phyloP scores from a whole-genome alignment of 2,329 filamentous ascomycete genomes.

The Diaporthe aspalathi region DNA sequence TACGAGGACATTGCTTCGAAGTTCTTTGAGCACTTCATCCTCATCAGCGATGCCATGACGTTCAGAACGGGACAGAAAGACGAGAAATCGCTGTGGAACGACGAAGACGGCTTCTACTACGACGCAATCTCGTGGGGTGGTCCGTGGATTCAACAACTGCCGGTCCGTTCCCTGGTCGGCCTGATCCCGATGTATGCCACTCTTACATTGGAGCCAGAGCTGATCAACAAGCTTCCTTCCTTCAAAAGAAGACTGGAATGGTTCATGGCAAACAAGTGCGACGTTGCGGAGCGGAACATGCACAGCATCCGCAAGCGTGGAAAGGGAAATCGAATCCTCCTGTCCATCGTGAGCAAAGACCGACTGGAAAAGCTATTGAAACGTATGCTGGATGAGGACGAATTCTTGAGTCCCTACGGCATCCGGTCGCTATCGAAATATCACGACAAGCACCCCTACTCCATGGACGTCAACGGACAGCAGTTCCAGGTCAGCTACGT shows the following conservation, averaged over 20 bases:
- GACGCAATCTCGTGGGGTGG: slow-evolving; percentile 97
- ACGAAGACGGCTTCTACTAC: slow-evolving; percentile 97
- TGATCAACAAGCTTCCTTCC: slow-evolving; percentile 89
- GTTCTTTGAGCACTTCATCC: slow-evolving; percentile 98
- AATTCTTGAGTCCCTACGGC: slow-evolving; percentile 91
- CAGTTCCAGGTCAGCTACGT: slow-evolving; percentile 89
- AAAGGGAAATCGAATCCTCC: slow-evolving; percentile 86
- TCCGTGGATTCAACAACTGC: slow-evolving; percentile 92
- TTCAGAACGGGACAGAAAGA: slow-evolving; percentile 76
- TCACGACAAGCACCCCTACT: slow-evolving; percentile 89
- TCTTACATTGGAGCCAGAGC: slow-evolving; percentile 90
- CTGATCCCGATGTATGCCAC: slow-evolving; percentile 94
- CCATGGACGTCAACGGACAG: slow-evolving; percentile 96
- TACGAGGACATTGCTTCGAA: slow-evolving; percentile 98
- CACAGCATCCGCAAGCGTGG: slow-evolving; percentile 91
- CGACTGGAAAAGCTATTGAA: slow-evolving; percentile 89
- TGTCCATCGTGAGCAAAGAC: slow-evolving; percentile 93
- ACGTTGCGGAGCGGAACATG: slow-evolving; percentile 93
- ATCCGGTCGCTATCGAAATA: slow-evolving; percentile 93
- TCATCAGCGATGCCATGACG: slow-evolving; percentile 98
- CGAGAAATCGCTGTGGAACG: slow-evolving; percentile 93
- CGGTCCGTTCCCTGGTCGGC: slow-evolving; percentile 90
- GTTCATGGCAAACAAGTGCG: slow-evolving; percentile 90
- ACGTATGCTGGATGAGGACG: slow-evolving; percentile 92
- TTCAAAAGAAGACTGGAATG: slow-evolving; percentile 95